Base-by-base conservation (phyloP, 2,329 filamentous ascomycete species). In the Dothideomycetes sp. region DNA sequence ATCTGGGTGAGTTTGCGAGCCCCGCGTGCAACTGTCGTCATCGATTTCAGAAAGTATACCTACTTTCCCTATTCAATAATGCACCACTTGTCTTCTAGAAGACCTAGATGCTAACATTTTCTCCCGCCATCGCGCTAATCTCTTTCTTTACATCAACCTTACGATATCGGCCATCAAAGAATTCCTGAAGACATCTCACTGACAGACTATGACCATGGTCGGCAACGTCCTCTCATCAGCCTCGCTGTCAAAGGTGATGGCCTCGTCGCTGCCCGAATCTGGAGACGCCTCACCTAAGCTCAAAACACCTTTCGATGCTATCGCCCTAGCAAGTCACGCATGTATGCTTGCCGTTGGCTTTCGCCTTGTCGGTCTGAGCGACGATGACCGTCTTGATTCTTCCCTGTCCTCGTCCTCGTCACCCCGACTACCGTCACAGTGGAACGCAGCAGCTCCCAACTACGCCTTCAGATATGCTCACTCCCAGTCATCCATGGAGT, bases 391-490 rank as follows among this genome's bases (percentile, higher is more conserved):
- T 33, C 76, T 84, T 49, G 56, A 59, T 34, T 49, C 50, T 8
- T 34, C 51, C 32, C 27, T 45, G 5, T 32, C 41, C 4, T 47
- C 49, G 45, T 45, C 59, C 51, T n/a, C n/a, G n/a, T n/a, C n/a
- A n/a, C 29, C 37, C 5, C 29, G 37, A 15, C 71, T 96, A 2
- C 84, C 86, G 0, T 44, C 72, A 12, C 74, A 78, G 63, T 96
- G 91, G 91, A 94, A 94, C 61, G 68, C 77, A 10, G 74, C 75
- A 44, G 76, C 76, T 46, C 78, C 79, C 11, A 68, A 69, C 33
- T 82, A 85, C 57, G 76, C 81, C 42, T 95, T 96, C 62, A 77
- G 87, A 48, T 96, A 96, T 65, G 77, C 78, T 3, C 88, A 95
- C 61, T 70, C 76, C 17, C 84, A 94, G 58, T 94, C 86, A 0